Evolutionary conservation across 768 basidiomycete genomes (phyloP).

Genomic region (Leccinum sublutescens): DNA sequence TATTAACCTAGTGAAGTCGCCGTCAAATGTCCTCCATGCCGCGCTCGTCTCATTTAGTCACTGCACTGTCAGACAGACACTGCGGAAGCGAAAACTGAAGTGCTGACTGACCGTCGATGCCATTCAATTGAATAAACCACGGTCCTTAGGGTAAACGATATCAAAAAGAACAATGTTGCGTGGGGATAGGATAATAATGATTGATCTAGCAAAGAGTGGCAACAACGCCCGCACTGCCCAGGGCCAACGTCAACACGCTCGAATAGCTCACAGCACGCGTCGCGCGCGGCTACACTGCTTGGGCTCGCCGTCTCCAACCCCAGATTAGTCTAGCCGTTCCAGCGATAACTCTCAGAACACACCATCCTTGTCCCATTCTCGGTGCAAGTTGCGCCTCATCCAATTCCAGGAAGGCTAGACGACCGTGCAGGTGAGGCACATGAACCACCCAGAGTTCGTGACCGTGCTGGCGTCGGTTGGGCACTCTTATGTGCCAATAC

Average conservation of each 20-base stretch:
- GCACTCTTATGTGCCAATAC: constrained; percentile 43
- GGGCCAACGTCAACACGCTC: not conserved
- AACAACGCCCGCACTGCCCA: not conserved
- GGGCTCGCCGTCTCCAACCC: not conserved
- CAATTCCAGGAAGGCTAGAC: constrained; percentile 39
- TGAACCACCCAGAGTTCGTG: constrained; percentile 38
- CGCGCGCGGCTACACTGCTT: not conserved
- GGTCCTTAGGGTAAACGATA: not conserved
- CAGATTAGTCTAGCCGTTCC: constrained; percentile 1
- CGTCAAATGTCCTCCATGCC: not conserved
- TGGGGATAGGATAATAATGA: constrained; percentile 1
- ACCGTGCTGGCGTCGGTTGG: constrained; percentile 23
- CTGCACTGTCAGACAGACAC: not conserved
- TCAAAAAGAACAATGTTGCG: not conserved
- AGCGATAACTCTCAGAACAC: constrained; percentile 22
- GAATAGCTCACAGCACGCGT: not conserved
- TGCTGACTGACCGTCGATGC: not conserved
- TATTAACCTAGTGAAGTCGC: not conserved
- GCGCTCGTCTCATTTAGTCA: not conserved
- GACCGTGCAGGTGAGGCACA: constrained; percentile 45
- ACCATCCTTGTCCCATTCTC: constrained; percentile 20
- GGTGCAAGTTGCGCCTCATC: constrained; percentile 1
- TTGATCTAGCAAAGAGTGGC: not conserved
- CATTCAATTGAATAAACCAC: not conserved
- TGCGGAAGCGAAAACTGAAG: not conserved